A percentile compares a stretch with the other conserved stretches of the same genome.
phyloP scores from a whole-genome alignment of 176 grass and related monocot genomes.

The Eragrostis nindensis region DNA sequence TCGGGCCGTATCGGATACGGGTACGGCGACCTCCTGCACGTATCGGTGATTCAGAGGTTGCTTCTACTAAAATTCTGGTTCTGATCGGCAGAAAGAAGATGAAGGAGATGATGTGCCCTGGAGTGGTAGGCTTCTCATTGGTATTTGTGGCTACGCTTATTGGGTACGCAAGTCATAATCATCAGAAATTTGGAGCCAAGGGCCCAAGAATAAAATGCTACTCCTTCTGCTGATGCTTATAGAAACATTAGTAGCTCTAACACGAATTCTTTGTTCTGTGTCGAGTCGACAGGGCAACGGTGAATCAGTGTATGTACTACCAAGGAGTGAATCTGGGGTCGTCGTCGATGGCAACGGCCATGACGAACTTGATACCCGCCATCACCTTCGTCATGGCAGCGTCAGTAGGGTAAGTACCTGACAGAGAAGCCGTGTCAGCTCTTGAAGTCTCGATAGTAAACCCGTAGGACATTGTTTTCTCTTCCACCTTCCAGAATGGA shows the following conservation, averaged over 20 bases:
- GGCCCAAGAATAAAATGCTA: too few relatives aligned
- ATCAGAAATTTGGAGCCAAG: too few relatives aligned
- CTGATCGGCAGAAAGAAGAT: conserved; percentile 40
- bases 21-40: too few relatives aligned
- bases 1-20: too few relatives aligned
- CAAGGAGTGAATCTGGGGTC: conserved; percentile 51
- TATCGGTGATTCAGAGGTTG: too few relatives aligned
- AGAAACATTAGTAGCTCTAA: neutral
- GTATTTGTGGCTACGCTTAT: conserved; percentile 66
- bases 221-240: neutral
- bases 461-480: neutral
- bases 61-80: neutral
- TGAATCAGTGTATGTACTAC: conserved; percentile 67
- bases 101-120: conserved; percentile 38
- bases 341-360: conserved; percentile 76
- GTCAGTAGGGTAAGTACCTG: conserved; percentile 57
- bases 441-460: too few relatives aligned
- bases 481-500: neutral
- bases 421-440: neutral
- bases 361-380: conserved; percentile 62
- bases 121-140: conserved; percentile 57
- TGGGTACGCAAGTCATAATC: conserved; percentile 39
- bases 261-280: neutral
- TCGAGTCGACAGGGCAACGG: conserved; percentile 51
- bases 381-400: conserved; percentile 78